phyloP scores from a whole-genome alignment of 2,329 filamentous ascomycete species.

The Penicillium sclerotiorum region DNA sequence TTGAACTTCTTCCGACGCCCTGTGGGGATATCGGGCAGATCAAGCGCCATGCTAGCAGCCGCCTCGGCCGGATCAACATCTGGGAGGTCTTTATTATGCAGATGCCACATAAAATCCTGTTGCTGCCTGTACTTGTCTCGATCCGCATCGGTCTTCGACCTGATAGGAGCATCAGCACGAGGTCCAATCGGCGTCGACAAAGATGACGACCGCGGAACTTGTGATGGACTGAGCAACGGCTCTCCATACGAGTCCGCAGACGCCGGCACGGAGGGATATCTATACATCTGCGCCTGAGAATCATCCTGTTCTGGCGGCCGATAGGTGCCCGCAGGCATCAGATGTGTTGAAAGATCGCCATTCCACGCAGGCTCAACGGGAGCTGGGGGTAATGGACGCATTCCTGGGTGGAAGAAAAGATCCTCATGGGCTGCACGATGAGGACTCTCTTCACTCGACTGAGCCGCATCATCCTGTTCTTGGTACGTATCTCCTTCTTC shows the following conservation, averaged over 20 bases:
- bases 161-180: constrained; percentile 75
- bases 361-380: constrained; percentile 59
- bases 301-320: constrained; percentile 51
- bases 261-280: constrained; percentile 37
- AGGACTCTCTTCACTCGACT: constrained; percentile 65
- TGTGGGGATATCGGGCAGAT: constrained; percentile 80
- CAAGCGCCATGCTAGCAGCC: constrained; percentile 64
- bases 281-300: constrained; percentile 44
- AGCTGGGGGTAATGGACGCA: constrained; percentile 67
- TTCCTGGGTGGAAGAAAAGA: constrained; percentile 90
- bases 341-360: constrained; percentile 45
- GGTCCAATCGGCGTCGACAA: constrained; percentile 79
- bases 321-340: constrained; percentile 63
- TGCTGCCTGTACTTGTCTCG: constrained; percentile 57
- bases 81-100: constrained; percentile 44
- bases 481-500: constrained; percentile 75
- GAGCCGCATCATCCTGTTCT: constrained; percentile 51
- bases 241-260: constrained; percentile 57
- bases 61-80: constrained; percentile 55
- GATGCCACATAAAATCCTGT: constrained; percentile 56
- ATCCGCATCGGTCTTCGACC: constrained; percentile 93
- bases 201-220: constrained; percentile 75
- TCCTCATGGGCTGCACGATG: constrained; percentile 77
- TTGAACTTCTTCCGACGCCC: constrained; percentile 81
- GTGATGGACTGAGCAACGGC: constrained; percentile 46